A percentile compares a stretch with the other conserved stretches of the same genome.
These are phyloP conservation scores for Acrocalymma vagum DNA, from an alignment of 2,329 filamentous ascomycete species.

Conservation along the genomic window DNA sequence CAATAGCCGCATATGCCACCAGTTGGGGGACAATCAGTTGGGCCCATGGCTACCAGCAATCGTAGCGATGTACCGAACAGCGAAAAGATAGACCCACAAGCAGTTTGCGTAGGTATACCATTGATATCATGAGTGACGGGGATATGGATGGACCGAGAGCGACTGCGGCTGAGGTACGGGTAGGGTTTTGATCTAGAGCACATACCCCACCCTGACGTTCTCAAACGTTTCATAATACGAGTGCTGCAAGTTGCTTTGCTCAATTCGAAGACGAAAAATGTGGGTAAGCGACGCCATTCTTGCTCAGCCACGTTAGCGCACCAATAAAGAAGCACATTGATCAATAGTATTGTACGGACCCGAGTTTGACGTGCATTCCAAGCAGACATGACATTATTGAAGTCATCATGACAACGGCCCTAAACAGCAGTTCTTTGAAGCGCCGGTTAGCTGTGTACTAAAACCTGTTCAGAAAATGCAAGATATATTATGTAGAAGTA, in stretches of 20 bases:
- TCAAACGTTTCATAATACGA: constrained; percentile 18
- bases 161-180: too few relatives aligned
- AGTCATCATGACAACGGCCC: constrained; percentile 1
- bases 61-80: constrained; percentile 3
- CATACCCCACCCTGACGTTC: constrained; percentile 5
- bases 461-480: too few relatives aligned
- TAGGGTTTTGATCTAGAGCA: constrained; percentile 1
- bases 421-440: constrained; percentile 1
- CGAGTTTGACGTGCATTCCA: too few relatives aligned
- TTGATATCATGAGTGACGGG: too few relatives aligned
- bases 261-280: too few relatives aligned
- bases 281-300: too few relatives aligned
- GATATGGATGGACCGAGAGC: too few relatives aligned
- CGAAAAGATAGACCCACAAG: constrained; percentile 4
- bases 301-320: too few relatives aligned
- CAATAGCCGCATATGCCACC: constrained; percentile 13
- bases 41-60: constrained; percentile 10
- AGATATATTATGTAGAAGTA: too few relatives aligned
- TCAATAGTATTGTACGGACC: too few relatives aligned
- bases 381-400: constrained; percentile 15
- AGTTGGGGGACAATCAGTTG: neutral
- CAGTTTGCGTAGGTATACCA: constrained; percentile 2
- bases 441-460: too few relatives aligned
- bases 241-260: constrained; percentile 8
- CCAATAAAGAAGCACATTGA: too few relatives aligned